Conservation (phyloP, 2,329 filamentous ascomycete genomes). For the Colletotrichum tamarilloi region DNA sequence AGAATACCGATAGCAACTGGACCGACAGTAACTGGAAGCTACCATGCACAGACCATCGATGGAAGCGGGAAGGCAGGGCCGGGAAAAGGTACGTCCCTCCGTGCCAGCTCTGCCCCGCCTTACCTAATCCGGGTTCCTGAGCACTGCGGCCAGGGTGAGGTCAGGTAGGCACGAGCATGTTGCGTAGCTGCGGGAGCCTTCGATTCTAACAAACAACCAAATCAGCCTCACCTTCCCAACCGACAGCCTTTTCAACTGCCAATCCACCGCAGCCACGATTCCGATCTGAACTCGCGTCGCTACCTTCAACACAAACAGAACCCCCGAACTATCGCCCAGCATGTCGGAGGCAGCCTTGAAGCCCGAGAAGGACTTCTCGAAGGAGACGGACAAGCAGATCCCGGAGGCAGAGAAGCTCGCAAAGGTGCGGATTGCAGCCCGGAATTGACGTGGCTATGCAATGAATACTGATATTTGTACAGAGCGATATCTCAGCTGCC, state of each 20-base stretch:
- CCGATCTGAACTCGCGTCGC: background rate
- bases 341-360: slow-evolving; percentile 90
- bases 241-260: background rate
- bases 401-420: slow-evolving; percentile 91
- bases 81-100: slow-evolving; percentile 35
- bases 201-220: slow-evolving; percentile 29
- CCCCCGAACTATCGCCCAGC: slow-evolving; percentile 45
- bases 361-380: slow-evolving; percentile 98
- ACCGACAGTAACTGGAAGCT: background rate
- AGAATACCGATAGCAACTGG: background rate
- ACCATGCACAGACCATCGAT: background rate
- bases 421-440: slow-evolving; percentile 66
- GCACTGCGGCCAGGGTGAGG: slow-evolving; percentile 32
- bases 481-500: slow-evolving; percentile 84
- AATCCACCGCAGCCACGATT: background rate
- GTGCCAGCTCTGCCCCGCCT: slow-evolving; percentile 6
- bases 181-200: slow-evolving; percentile 36
- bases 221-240: slow-evolving; percentile 18
- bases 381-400: slow-evolving; percentile 92
- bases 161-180: slow-evolving; percentile 37
- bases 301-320: background rate
- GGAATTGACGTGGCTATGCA: background rate
- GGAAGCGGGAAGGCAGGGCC: background rate
- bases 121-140: slow-evolving; percentile 33
- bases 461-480: background rate